phyloP scores from a whole-genome alignment of 176 grass and related monocot genomes.

The Areca catechu region DNA sequence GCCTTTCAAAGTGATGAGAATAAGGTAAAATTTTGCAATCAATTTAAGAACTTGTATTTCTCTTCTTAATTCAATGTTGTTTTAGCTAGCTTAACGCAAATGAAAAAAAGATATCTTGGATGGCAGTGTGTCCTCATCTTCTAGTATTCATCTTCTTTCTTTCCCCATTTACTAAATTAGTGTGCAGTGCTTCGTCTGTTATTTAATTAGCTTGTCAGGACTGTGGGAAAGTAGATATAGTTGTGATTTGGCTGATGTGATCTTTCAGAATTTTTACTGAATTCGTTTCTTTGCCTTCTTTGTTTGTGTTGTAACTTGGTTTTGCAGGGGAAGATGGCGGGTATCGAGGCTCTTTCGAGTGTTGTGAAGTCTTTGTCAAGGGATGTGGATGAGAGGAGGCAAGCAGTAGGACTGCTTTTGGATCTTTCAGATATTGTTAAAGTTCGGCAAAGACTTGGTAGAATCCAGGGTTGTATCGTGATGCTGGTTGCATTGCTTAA shows the following conservation, averaged over 20 bases:
- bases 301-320: conserved; percentile 1
- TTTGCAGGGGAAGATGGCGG: conserved; percentile 62
- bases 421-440: conserved; percentile 46
- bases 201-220: too few relatives aligned
- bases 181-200: too few relatives aligned
- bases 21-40: conserved; percentile 39
- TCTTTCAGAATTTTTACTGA: too few relatives aligned
- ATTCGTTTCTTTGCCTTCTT: background rate
- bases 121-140: background rate
- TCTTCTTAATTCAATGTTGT: background rate
- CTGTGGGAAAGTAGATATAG: too few relatives aligned
- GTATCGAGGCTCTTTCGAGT: conserved; percentile 50
- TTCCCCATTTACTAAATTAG: too few relatives aligned
- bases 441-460: conserved; percentile 68
- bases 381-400: conserved; percentile 40
- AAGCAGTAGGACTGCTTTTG: conserved; percentile 55
- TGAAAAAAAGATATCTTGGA: background rate
- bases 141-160: too few relatives aligned
- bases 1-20: conserved; percentile 22
- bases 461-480: conserved; percentile 66
- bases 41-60: too few relatives aligned
- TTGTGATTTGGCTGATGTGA: too few relatives aligned
- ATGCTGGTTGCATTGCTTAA: conserved; percentile 71
- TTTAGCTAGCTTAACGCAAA: background rate
- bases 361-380: conserved; percentile 65